Base-by-base conservation (phyloP, 1,284 basidiomycete genomes). In the Papiliotrema terrestris region DNA sequence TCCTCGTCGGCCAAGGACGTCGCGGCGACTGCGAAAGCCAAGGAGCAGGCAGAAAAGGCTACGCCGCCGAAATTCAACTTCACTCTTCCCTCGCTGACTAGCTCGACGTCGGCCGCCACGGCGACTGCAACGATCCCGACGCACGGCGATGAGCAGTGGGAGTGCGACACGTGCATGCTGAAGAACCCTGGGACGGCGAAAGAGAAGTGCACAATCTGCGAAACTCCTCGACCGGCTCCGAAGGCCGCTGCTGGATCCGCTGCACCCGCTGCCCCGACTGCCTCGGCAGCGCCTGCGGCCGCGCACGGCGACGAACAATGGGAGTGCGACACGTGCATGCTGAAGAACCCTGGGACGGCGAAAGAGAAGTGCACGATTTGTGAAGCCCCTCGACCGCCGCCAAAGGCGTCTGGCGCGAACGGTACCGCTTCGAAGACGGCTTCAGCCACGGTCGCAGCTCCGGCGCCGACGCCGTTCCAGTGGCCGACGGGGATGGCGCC, bases 341-440 rank as follows among this genome's bases (percentile, higher is more conserved):
- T 82, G 36, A 68, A 74, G 41, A 84, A 83, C 57, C 68, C 78
- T 8, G 73, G 68, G 9, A 67, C 66, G 14, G 79, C 77, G 6
- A 76, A 67, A 37, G 59, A 64, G n/a, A 80, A 81, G 62, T 85
- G 83, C 62, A 74, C 72, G 0, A 59, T 81, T 38, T 85, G 83
- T 51, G 81, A 82, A 36, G 56, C 76, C 2, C 77, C 77, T 0
- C 71, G 73, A 26, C 65, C 60, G 36, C 43, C 62, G 66, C 25
- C 58, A 2, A 47, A 55, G 13, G 49, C 57, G 29, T n/a, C 52
- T 23, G 44, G 56, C 2, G 42, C 41, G 37, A 32, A 32, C 29
- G 29, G 29, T 32, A 11, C 11, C 29, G 49, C 54, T 42, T 36
- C 17, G n/a, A n/a, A 5, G 11, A 17, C 37, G 22, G 15, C 35